These are phyloP conservation scores for Pogostemon cablin DNA, from an alignment of 257 asterid species.

Conservation along the genomic window DNA sequence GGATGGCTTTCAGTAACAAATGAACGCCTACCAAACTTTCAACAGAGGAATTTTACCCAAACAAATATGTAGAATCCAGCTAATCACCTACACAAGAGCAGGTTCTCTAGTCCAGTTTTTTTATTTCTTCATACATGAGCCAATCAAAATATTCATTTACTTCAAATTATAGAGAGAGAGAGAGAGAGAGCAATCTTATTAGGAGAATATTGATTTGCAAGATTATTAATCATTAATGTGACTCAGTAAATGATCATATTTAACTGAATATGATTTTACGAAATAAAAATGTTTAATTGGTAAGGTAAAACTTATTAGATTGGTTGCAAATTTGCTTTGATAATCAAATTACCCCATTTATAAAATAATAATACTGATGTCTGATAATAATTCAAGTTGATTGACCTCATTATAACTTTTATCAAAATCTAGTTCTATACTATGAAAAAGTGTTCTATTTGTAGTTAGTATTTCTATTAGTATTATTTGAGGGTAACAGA, in stretches of 20 bases:
- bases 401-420: not conserved
- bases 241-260: conserved; percentile 4
- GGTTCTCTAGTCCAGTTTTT: not conserved
- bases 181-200: not conserved
- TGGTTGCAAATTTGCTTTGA: not conserved
- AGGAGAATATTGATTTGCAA: not conserved
- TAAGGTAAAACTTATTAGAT: conserved; percentile 17
- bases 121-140: not conserved
- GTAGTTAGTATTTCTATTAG: not conserved
- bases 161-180: not conserved
- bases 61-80: not conserved
- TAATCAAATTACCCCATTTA: not conserved
- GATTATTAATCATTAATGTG: not conserved
- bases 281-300: not conserved
- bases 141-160: not conserved
- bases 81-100: conserved; percentile 4
- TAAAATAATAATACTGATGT: too few species aligned
- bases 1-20: conserved; percentile 2
- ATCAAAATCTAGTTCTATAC: not conserved
- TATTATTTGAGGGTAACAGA: not conserved
- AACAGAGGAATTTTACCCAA: not conserved
- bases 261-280: not conserved
- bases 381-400: not conserved
- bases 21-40: not conserved
- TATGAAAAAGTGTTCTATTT: not conserved